Evolutionary conservation across 148 eudicot species (phyloP).

Genomic region (Cornus suecica): DNA sequence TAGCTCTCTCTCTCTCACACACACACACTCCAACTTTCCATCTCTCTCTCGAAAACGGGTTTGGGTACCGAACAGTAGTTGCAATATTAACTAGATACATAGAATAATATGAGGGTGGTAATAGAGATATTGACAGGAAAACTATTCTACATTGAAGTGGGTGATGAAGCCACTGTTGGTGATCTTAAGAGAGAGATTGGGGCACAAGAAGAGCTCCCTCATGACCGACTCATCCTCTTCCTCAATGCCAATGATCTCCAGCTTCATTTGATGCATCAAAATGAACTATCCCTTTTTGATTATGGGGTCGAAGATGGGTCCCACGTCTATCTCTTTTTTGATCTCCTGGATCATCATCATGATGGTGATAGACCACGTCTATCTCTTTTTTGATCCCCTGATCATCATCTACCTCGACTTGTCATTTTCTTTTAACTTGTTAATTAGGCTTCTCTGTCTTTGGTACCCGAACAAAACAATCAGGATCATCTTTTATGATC

Average conservation of each 20-base stretch:
- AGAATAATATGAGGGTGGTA: constrained; percentile 33
- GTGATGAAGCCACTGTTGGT: constrained; percentile 36
- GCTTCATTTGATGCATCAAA: constrained; percentile 19
- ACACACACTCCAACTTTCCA: too few relatives aligned
- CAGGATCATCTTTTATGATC: too few relatives aligned
- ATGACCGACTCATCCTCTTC: constrained; percentile 31
- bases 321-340: constrained; percentile 36
- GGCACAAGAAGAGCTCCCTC: constrained; percentile 35
- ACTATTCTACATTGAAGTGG: constrained; percentile 39
- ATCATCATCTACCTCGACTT: not conserved
- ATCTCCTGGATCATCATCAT: constrained; percentile 8
- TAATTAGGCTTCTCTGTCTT: too few relatives aligned
- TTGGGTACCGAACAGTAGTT: not conserved
- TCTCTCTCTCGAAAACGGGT: not conserved
- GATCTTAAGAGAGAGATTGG: constrained; percentile 48
- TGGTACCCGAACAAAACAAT: too few relatives aligned
- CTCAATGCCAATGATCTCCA: constrained; percentile 4
- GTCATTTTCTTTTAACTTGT: not conserved
- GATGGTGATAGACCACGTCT: too few relatives aligned
- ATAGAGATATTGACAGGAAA: constrained; percentile 50
- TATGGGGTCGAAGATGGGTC: constrained; percentile 44
- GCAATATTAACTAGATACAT: not conserved
- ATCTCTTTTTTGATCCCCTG: constrained; percentile 25
- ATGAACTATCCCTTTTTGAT: constrained; percentile 29
- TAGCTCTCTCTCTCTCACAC: constrained; percentile 8